Evolutionary conservation across 1,139 yeast genomes (phyloP), one percentile per base, ranked within the genome.

Genomic region (Candida gigantensis): DNA sequence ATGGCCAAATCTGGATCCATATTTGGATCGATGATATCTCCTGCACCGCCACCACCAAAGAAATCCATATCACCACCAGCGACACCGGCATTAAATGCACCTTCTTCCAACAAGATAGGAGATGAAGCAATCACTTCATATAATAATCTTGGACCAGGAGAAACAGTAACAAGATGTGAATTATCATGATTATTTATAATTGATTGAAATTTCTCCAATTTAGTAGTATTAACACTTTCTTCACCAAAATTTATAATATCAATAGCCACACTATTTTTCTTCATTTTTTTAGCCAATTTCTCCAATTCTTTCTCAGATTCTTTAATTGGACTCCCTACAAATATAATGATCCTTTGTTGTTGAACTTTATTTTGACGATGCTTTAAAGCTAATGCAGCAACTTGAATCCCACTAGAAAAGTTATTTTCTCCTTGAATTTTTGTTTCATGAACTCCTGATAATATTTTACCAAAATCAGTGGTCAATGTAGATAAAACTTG

Each of bases 1-100:
- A 92, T 74, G 1, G 97, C 98, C 55, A 92, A 78, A 61, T 94
- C 98, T 17, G 98, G 98, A 53, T 92, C 99, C 80, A 87, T 86
- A 48, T 83, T 81, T 19, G 96, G 95, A 61, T 92, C 97, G 26
- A 83, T 77, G 34, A 86, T 82, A 34, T 70, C 77, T 28, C 70
- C 74, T 23, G 66, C 68, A 31, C 74, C 79, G 39, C 65, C 71
- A 46, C 67, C 72, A 16, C 65, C 73, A 30, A 42, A 45, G 28
- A 35, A 39, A 24, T 35, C 39, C 42, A 51, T 52, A 20, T 61
- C 72, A 21, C 68, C 76, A 28, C 65, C 65, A 8, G 40, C 28
- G 18, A 28, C 34, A 9, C 36, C 34, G n/a, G 29, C 37, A 10
- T 68, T 72, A 8, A 69, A 70, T 19, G 42, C 42, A 30, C 71